phyloP scores from a whole-genome alignment of 805 yeast genomes.

The Cyberlindnera xishuangbannaensis region DNA sequence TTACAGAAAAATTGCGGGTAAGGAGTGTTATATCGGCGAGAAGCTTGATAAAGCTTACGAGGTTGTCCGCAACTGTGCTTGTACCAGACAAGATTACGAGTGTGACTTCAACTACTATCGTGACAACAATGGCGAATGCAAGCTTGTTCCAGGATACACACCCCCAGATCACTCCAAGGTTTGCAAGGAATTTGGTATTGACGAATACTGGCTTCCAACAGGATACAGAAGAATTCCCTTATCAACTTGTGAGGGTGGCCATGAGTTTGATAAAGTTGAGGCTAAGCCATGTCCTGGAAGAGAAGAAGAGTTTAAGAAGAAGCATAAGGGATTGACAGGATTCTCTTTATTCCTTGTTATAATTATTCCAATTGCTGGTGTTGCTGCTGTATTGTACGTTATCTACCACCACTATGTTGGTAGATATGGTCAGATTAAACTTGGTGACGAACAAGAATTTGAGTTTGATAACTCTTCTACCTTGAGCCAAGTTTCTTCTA shows the following conservation, averaged over 20 bases:
- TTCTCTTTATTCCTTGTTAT: slow-evolving; percentile 47
- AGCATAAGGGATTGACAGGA: slow-evolving; percentile 52
- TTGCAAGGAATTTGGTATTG: slow-evolving; percentile 50
- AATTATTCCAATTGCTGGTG: slow-evolving; percentile 47
- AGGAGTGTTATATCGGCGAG: slow-evolving; percentile 61
- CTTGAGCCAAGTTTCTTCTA: slow-evolving; percentile 41
- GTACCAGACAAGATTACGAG: slow-evolving; percentile 84
- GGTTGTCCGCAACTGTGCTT: slow-evolving; percentile 63
- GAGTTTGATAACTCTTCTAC: slow-evolving; percentile 59
- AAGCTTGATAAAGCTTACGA: slow-evolving; percentile 54
- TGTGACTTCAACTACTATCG: slow-evolving; percentile 84
- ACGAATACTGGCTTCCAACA: slow-evolving; percentile 81
- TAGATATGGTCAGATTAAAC: slow-evolving; percentile 78
- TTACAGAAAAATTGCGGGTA: slow-evolving; percentile 50
- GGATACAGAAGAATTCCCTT: slow-evolving; percentile 86
- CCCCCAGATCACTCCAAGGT: slow-evolving; percentile 60
- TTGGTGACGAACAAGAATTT: slow-evolving; percentile 71
- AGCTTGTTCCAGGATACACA: slow-evolving; percentile 64
- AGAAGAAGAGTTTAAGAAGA: slow-evolving; percentile 50
- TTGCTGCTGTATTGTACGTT: slow-evolving; percentile 55
- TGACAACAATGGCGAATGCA: slow-evolving; percentile 77
- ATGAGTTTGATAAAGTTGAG: slow-evolving; percentile 57
- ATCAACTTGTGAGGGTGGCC: slow-evolving; percentile 83
- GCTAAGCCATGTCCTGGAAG: slow-evolving; percentile 87
- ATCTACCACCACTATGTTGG: slow-evolving; percentile 78